Percentiles rank a stretch among this genome's conserved stretches.
phyloP scores from a whole-genome alignment of 192 early-diverging fungal genomes.

The Rhizoclosmatium globosum region DNA sequence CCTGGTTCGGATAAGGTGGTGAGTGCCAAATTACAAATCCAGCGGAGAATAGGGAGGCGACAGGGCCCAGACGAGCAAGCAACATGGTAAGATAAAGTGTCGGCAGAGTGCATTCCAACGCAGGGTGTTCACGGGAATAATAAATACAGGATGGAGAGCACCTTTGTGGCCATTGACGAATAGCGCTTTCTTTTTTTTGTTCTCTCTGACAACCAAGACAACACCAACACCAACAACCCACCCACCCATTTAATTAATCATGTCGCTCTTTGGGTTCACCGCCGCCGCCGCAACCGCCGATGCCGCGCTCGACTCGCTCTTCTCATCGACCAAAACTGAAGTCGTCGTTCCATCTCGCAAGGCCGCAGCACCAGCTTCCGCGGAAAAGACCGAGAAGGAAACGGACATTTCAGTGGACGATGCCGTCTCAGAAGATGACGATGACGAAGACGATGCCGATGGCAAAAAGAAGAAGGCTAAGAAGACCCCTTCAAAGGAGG shows the following conservation, averaged over 20 bases:
- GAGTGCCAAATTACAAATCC: no score
- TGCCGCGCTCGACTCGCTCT: conserved; percentile 15
- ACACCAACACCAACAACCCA: no score
- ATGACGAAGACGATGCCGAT: conserved; percentile 47
- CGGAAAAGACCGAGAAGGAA: not conserved
- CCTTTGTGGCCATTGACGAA: no score
- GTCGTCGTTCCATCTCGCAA: not conserved
- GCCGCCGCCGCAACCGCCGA: conserved; percentile 9
- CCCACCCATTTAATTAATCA: no score
- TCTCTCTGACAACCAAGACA: not conserved
- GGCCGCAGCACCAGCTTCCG: not conserved
- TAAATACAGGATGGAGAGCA: no score
- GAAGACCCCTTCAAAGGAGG: conserved; percentile 45
- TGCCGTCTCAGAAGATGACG: conserved; percentile 8
- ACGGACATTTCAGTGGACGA: no score
- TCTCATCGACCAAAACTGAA: not conserved
- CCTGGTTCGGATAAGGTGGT: not conserved
- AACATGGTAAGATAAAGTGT: no score
- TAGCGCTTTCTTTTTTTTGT: not conserved
- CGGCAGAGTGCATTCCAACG: no score
- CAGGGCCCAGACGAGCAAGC: no score
- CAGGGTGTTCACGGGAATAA: no score
- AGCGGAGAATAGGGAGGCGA: no score
- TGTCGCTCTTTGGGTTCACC: conserved; percentile 7
- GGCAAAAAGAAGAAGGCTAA: conserved; percentile 49